These are phyloP conservation scores for Saturnispora saitoi DNA, from an alignment of 805 yeast genomes.

Conservation along the genomic window DNA sequence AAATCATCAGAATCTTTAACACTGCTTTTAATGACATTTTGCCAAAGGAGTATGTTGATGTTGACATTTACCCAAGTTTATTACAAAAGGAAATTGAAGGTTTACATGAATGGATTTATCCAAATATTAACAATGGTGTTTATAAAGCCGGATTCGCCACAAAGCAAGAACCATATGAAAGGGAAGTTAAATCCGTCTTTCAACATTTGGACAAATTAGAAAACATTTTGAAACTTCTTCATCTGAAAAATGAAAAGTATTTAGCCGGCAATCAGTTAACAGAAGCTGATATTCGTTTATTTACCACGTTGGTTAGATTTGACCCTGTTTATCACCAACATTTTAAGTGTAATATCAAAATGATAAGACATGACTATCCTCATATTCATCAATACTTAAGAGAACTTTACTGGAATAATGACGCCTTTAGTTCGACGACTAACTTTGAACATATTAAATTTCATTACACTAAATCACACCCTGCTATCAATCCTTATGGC, in stretches of 20 bases:
- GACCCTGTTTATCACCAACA: slow-evolving; percentile 93
- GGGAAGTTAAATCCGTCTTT: slow-evolving; percentile 56
- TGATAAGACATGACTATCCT: slow-evolving; percentile 76
- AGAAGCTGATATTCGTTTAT: slow-evolving; percentile 85
- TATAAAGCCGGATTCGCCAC: slow-evolving; percentile 90
- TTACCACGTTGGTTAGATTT: slow-evolving; percentile 80
- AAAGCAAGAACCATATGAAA: slow-evolving; percentile 71
- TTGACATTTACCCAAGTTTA: slow-evolving; percentile 56
- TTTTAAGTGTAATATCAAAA: slow-evolving; percentile 83
- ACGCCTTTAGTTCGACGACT: slow-evolving; percentile 68
- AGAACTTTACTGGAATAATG: slow-evolving; percentile 69
- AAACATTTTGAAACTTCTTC: slow-evolving; percentile 40
- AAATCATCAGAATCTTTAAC: slow-evolving; percentile 78
- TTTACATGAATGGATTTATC: slow-evolving; percentile 74
- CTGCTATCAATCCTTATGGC: slow-evolving; percentile 68
- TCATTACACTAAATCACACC: slow-evolving; percentile 85
- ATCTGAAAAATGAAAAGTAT: slow-evolving; percentile 29
- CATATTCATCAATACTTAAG: slow-evolving; percentile 70
- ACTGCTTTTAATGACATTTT: slow-evolving; percentile 59
- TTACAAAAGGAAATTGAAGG: slow-evolving; percentile 58
- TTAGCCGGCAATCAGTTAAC: slow-evolving; percentile 62
- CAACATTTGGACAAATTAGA: slow-evolving; percentile 64
- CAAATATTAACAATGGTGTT: slow-evolving; percentile 83
- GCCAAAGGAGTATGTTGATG: slow-evolving; percentile 36
- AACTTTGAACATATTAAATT: slow-evolving; percentile 83